Conservation (phyloP, 768 basidiomycete species). For the Hygrocybe punicea region DNA sequence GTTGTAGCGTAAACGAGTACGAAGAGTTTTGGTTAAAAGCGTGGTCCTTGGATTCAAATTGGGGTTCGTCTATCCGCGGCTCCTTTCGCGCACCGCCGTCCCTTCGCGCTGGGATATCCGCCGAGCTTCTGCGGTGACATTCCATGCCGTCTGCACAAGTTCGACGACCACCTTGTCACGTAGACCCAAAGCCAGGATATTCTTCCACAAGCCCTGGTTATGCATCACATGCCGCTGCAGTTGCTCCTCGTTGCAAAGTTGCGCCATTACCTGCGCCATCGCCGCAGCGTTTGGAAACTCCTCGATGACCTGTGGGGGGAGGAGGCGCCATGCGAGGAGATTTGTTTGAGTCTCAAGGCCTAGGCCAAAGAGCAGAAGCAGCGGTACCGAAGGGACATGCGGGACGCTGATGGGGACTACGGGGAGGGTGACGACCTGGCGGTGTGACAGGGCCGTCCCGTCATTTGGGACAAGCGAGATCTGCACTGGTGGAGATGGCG, state of each 20-base stretch:
- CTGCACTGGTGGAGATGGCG: conserved; percentile 35
- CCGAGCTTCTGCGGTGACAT: conserved; percentile 66
- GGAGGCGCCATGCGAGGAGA: conserved; percentile 47
- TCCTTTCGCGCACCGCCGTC: no score
- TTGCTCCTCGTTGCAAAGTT: conserved; percentile 34
- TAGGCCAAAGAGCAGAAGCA: conserved; percentile 58
- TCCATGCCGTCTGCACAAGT: conserved; percentile 63
- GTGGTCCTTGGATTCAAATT: no score
- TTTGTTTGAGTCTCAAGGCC: conserved; percentile 49
- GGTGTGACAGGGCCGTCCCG: conserved; percentile 17
- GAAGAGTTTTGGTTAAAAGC: no score
- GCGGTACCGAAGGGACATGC: conserved; percentile 51
- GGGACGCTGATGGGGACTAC: conserved; percentile 50
- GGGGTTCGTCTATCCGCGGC: no score
- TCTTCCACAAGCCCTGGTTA: conserved; percentile 67
- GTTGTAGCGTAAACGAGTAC: no score
- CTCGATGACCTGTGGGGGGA: conserved; percentile 50
- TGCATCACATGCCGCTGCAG: conserved; percentile 36
- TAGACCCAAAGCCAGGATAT: conserved; percentile 54
- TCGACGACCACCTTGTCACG: conserved; percentile 44
- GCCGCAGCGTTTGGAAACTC: conserved; percentile 61
- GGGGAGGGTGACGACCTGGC: conserved; percentile 47
- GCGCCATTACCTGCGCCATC: conserved; percentile 53
- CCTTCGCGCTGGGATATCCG: conserved; percentile 20
- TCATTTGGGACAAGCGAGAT: conserved; percentile 33